phyloP scores from a whole-genome alignment of 1,139 yeast species.

The Debaryomyces sp. region DNA sequence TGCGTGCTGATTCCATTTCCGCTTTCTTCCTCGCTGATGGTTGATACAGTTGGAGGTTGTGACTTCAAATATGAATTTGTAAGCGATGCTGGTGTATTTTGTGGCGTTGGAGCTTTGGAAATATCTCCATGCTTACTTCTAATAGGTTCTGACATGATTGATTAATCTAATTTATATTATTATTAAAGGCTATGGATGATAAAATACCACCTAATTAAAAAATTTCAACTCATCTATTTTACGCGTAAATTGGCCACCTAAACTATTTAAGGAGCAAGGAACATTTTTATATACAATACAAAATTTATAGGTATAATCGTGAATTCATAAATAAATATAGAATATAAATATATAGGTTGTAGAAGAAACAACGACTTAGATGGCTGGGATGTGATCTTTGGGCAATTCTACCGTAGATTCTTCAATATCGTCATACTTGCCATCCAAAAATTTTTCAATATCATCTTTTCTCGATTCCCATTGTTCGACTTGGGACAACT shows the following conservation, averaged over 20 bases:
- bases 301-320: background rate
- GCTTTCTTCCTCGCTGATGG: conserved; percentile 70
- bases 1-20: conserved; percentile 45
- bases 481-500: conserved; percentile 52
- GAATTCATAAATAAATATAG: conserved; percentile 1
- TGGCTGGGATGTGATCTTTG: background rate
- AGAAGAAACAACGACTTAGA: background rate
- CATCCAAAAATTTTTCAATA: conserved; percentile 46
- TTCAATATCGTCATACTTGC: conserved; percentile 25
- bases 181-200: background rate
- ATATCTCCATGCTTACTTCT: conserved; percentile 72
- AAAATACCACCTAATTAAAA: background rate
- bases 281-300: conserved; percentile 4
- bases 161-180: background rate
- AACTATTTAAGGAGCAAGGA: background rate
- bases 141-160: conserved; percentile 66
- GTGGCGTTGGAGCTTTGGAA: conserved; percentile 97
- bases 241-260: conserved; percentile 10
- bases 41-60: conserved; percentile 73
- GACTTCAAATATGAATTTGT: conserved; percentile 73
- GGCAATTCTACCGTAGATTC: conserved; percentile 10
- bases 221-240: conserved; percentile 7
- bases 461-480: conserved; percentile 55
- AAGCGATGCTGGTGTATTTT: conserved; percentile 94
- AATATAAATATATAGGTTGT: background rate